Base-by-base conservation (phyloP, 257 asterid species). In the Nicotiana undulata region DNA sequence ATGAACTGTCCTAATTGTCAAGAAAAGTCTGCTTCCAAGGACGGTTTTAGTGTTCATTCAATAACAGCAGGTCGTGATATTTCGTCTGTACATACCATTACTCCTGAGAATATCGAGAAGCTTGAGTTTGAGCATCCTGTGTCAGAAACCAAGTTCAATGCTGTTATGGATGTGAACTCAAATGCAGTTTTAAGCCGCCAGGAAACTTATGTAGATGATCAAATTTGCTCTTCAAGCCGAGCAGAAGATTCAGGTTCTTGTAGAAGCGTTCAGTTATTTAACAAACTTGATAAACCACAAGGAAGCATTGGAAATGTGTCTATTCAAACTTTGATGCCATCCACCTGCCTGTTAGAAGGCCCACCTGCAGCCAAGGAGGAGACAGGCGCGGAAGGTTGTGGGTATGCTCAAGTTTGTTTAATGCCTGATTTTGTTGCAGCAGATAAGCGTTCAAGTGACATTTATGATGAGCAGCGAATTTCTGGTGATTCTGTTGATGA, bases 401-500 rank as follows among this genome's bases (percentile, higher is more conserved):
- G 75, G 75, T 86, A 86, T 52, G 46, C 49, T 44, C 84, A 75
- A 59, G 84, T 51, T 80, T 67, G 24, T 28, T 81, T 86, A 51
- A 79, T 77, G 37, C 82, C 81, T 77, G 63, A 81, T 18, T 74
- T 75, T 74, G 82, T 49, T 76, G 58, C 75, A 75, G 77, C 13
- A 37, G 83, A 86, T 58, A 80, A 76, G 80, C 86, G 85, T 53
- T 72, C 85, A 15, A 56, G 44, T 75, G 86, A 85, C 70, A 78
- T 24, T 76, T 86, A 80, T 82, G 82, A 59, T 81, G 81, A 84
- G 52, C 70, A 75, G 87, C 83, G 46, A 75, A 84, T 61, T 77
- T 75, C 58, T 6, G 88, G 72, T 37, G 88, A 81, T 68, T 83
- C 82, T 84, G 81, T 72, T 84, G 86, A 80, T 81, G 90, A 83